These are phyloP conservation scores for Wallacemonas sp. DNA, from an alignment of 208 protist species.

Conservation along the genomic window DNA sequence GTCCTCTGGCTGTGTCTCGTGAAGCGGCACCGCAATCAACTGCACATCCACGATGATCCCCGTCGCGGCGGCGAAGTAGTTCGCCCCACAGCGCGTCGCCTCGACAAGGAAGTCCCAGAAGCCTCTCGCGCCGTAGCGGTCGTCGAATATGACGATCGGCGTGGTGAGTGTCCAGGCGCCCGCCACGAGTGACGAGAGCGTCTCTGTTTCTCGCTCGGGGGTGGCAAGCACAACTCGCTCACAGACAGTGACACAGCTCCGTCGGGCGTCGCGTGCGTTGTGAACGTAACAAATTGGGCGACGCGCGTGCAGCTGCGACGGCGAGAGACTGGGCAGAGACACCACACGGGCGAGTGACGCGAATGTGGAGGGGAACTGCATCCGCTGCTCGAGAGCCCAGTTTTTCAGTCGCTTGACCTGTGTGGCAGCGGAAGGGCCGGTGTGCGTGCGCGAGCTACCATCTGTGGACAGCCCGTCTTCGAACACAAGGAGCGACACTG, in stretches of 20 bases:
- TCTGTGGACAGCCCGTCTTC: not conserved
- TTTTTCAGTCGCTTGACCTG: slow-evolving; percentile 4
- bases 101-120: slow-evolving; percentile 27
- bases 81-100: slow-evolving; percentile 11
- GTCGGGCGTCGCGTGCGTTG: not conserved
- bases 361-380: not conserved
- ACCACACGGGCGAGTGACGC: not conserved
- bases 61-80: slow-evolving; percentile 8
- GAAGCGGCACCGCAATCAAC: slow-evolving; percentile 10
- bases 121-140: not conserved
- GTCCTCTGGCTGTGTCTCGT: slow-evolving; percentile 6
- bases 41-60: slow-evolving; percentile 17
- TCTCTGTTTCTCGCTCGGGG: not conserved
- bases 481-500: not conserved
- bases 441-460: not conserved
- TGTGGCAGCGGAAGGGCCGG: not conserved
- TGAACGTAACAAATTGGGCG: not conserved
- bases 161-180: not conserved
- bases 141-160: slow-evolving; percentile 18
- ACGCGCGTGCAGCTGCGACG: not conserved
- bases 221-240: not conserved
- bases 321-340: not conserved
- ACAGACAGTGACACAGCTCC: not conserved
- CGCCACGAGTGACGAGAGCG: not conserved
- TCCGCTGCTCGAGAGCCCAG: not conserved